phyloP scores from a whole-genome alignment of 495 filamentous ascomycete species.

The Trypethelium eluteriae region DNA sequence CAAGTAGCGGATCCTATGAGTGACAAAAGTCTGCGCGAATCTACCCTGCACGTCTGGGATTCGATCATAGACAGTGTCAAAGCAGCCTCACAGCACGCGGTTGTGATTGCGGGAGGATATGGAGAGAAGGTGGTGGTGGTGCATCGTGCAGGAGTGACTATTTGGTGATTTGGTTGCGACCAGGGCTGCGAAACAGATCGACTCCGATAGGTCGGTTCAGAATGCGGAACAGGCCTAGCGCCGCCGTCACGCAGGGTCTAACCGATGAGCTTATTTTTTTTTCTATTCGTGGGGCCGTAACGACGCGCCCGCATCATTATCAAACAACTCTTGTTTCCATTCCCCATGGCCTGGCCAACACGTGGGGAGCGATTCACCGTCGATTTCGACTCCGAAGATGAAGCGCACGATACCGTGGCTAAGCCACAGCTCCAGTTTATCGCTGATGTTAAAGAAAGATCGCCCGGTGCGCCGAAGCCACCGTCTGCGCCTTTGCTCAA shows the following conservation, averaged over 20 bases:
- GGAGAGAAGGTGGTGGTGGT: neutral
- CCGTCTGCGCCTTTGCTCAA: constrained; percentile 58
- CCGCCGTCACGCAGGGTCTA: constrained; percentile 2
- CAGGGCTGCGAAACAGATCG: constrained; percentile 6
- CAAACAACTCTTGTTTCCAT: neutral
- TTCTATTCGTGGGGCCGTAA: neutral
- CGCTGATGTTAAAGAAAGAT: constrained; percentile 70
- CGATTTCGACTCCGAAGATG: constrained; percentile 16
- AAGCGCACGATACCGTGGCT: neutral
- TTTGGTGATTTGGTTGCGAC: neutral
- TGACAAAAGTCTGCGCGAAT: neutral
- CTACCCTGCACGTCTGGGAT: neutral
- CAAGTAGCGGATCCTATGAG: neutral
- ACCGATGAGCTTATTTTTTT: constrained; percentile 9
- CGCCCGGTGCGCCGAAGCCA: constrained; percentile 44
- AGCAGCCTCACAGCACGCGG: neutral
- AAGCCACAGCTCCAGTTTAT: constrained; percentile 44
- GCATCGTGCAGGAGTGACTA: neutral
- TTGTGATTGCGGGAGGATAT: neutral
- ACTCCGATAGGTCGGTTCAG: neutral
- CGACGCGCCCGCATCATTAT: neutral
- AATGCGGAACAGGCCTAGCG: constrained; percentile 3
- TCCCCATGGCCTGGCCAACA: constrained; percentile 3
- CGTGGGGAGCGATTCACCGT: constrained; percentile 25
- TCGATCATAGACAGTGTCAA: neutral